These are phyloP conservation scores for Clarireedia paspali DNA, from an alignment of 2,329 filamentous ascomycete genomes.

Conservation along the genomic window DNA sequence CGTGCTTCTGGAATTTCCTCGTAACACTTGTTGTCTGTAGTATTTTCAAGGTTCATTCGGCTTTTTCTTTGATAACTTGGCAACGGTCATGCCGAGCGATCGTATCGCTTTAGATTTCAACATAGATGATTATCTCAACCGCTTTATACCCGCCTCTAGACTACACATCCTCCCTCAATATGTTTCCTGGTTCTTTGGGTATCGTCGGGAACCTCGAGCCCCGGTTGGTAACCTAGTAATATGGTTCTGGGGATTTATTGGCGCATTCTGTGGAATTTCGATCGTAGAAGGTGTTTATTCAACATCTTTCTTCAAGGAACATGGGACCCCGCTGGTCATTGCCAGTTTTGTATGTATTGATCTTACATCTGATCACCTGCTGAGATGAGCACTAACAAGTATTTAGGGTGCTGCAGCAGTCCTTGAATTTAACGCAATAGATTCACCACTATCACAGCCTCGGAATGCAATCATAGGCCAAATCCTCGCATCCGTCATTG, in stretches of 20 bases:
- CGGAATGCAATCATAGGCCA: constrained; percentile 64
- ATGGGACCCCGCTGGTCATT: constrained; percentile 53
- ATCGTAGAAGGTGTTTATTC: constrained; percentile 50
- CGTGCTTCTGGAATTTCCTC: background rate
- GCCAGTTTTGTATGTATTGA: constrained; percentile 55
- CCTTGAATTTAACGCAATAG: constrained; percentile 65
- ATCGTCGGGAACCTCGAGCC: constrained; percentile 36
- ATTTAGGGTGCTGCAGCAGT: constrained; percentile 59
- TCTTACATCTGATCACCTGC: background rate
- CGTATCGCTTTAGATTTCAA: constrained; percentile 42
- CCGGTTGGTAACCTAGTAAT: constrained; percentile 50
- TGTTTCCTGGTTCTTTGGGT: constrained; percentile 61
- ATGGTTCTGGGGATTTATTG: constrained; percentile 56
- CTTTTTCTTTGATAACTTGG: background rate
- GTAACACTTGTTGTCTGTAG: background rate
- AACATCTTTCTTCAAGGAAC: constrained; percentile 42
- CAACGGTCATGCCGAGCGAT: background rate
- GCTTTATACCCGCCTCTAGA: constrained; percentile 56
- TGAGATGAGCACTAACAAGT: background rate
- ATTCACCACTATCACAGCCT: constrained; percentile 66
- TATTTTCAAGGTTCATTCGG: background rate
- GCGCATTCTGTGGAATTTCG: constrained; percentile 53
- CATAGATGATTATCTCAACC: constrained; percentile 71
- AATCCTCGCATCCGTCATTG: constrained; percentile 51
- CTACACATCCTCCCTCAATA: constrained; percentile 56